Percentiles rank a stretch among this genome's conserved stretches.
These are phyloP conservation scores for Aspergillus bertholletiae DNA, from an alignment of 495 filamentous ascomycete genomes.

Conservation along the genomic window DNA sequence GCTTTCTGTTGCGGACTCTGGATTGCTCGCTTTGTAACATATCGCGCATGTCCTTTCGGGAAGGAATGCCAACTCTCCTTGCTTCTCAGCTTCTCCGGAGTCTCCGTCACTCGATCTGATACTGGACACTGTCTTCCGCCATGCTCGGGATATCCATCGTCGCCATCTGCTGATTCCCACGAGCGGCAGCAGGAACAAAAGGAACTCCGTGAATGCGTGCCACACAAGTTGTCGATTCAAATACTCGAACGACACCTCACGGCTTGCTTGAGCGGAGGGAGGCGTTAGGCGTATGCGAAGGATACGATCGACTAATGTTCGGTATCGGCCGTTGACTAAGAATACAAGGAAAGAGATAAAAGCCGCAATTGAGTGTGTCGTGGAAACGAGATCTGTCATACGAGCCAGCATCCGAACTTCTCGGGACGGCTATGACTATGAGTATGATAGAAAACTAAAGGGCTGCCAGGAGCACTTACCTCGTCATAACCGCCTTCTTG, in stretches of 20 bases:
- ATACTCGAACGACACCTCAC: constrained; percentile 96
- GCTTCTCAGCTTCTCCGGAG: constrained; percentile 44
- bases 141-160: constrained; percentile 78
- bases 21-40: constrained; percentile 90
- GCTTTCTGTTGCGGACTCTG: constrained; percentile 58
- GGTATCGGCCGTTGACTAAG: constrained; percentile 82
- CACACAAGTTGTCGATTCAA: constrained; percentile 96
- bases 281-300: constrained; percentile 83
- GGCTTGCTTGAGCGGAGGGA: constrained; percentile 72
- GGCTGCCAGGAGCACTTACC: constrained; percentile 23
- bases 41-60: constrained; percentile 97
- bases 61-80: constrained; percentile 77
- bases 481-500: constrained; percentile 69
- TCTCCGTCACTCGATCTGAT: constrained; percentile 50
- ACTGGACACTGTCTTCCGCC: constrained; percentile 69
- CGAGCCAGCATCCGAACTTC: constrained; percentile 58
- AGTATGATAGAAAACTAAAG: constrained; percentile 9
- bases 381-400: constrained; percentile 65
- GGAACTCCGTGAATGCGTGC: constrained; percentile 98
- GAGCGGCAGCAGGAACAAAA: constrained; percentile 90
- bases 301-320: constrained; percentile 84
- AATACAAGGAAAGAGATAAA: constrained; percentile 87
- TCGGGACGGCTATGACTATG: constrained; percentile 37
- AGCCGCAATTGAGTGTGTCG: constrained; percentile 71
- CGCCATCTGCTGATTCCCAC: constrained; percentile 93